Evolutionary conservation across 2,329 filamentous ascomycete genomes (phyloP).

Genomic region (Talaromyces sp.): DNA sequence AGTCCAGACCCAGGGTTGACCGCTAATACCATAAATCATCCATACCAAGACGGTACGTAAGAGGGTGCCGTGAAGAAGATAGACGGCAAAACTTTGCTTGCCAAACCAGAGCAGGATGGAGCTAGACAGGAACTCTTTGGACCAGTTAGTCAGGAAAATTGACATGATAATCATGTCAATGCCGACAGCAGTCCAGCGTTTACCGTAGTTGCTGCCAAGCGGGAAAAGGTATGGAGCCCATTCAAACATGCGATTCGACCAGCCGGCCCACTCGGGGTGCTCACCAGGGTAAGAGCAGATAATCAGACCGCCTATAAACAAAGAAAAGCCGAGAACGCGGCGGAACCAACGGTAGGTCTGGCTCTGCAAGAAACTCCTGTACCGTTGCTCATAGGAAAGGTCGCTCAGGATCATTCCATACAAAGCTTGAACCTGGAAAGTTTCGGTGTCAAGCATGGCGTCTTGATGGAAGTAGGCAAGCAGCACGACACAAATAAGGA

Average conservation of each 20-base stretch:
- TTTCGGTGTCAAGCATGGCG: conserved; percentile 37
- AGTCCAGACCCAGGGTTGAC: conserved; percentile 40
- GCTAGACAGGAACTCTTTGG: conserved; percentile 48
- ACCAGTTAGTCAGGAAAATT: conserved; percentile 46
- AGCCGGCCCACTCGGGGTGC: conserved; percentile 46
- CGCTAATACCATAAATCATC: conserved; percentile 49
- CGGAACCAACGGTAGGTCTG: conserved; percentile 33
- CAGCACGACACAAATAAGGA: conserved; percentile 44
- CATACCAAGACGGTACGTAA: conserved; percentile 49
- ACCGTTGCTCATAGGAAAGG: conserved; percentile 43
- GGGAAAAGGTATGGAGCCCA: conserved; percentile 45
- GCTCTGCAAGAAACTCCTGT: conserved; percentile 43
- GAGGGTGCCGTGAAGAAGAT: conserved; percentile 51
- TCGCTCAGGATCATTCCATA: conserved; percentile 51
- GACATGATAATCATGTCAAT: conserved; percentile 48
- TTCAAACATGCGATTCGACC: conserved; percentile 44
- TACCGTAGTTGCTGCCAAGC: conserved; percentile 38
- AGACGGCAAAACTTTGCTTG: conserved; percentile 53
- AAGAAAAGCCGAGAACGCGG: conserved; percentile 33
- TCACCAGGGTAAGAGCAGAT: conserved; percentile 49
- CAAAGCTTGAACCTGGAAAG: conserved; percentile 49
- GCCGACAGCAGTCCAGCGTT: conserved; percentile 46
- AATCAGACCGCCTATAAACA: conserved; percentile 44
- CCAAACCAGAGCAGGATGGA: conserved; percentile 50
- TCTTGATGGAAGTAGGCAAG: conserved; percentile 48